Base-by-base conservation (phyloP, 2,329 filamentous ascomycete genomes). In the Sclerotinia sclerotiorum region DNA sequence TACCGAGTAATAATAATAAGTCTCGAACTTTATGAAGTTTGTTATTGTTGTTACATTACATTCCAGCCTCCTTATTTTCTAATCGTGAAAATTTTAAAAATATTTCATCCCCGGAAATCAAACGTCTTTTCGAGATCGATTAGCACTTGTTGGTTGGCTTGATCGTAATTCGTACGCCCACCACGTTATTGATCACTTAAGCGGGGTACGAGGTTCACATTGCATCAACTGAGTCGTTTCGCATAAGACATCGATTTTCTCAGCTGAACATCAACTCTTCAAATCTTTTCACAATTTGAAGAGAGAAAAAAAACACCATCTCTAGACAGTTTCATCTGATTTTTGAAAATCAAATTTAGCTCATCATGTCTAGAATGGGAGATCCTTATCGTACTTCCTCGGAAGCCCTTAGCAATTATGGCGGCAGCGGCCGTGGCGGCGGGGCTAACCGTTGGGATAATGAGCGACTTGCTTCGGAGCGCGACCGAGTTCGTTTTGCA, bases 381-480 rank as follows among this genome's bases (percentile, higher is more conserved):
- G 78, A 79, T 76, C 74, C 77, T 44, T 77, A 77, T 63, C 76
- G 75, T 69, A 32, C 11, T 54, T 71, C 74, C 10, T 75, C 75
- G 51, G 77, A 77, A 39, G 78, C 79, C 70, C 72, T 80, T 48
- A 79, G 79, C 60, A 63, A 17, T 69, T 79, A 79, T 68, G 69
- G 69, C 69, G 74, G 77, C 63, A 69, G 70, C 55, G 68, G 72
- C 44, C 74, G 73, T 58, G 49, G 68, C 29, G 74, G 73, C 32
- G 49, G 68, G 32, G 73, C 70, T 13, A 70, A 76, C 46, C 79
- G 82, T 73, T 88, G 84, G 85, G 85, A 88, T 73, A 81, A 81
- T 58, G 85, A 86, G 71, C 85, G 85, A 71, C 83, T 84, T 73
- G 72, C 76, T 48, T 75, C 76, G 66, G 82, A 84, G 68, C 81